Base-by-base conservation (phyloP, 305 asterid genomes). In the Coffea humblotiana region DNA sequence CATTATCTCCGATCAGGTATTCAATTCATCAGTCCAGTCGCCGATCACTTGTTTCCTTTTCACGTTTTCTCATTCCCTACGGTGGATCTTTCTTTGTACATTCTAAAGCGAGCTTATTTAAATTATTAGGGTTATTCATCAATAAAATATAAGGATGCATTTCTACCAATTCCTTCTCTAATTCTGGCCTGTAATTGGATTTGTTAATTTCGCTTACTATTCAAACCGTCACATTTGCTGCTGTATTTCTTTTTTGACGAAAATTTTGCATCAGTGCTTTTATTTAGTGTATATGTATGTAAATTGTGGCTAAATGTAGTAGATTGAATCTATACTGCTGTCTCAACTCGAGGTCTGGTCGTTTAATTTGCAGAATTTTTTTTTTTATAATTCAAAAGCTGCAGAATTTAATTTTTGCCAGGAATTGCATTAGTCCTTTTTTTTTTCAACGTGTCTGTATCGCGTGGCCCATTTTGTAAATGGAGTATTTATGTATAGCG, bases 1-100 rank as follows among this genome's bases (percentile, higher is more conserved):
- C 16, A 60, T n/a, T 15, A 63, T 74, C 79, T 67, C 79, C 79
- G 83, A 80, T 75, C 76, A 74, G 83, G 83, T 75, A 74, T 2
- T 49, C 16, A 65, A 71, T 63, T 32, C 51, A 72, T 72, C 58
- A 35, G 47, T 7, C 19, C 74, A 37, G 32, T 51, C 60, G 37
- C 60, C 74, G 78, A 79, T 79, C 49, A 79, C 56, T 60, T 47
- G 35, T 2, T 5, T 63, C 52, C 21, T 37, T 19, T 45, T 45
- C 78, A 35, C 43, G 3, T 40, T 40, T 40, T 40, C 43, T 40
- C 43, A 40, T 40, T 40, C 43, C 43, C 4, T 40, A 3, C 40
- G 74, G 10, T n/a, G 15, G 51, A 47, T 74, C 40, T 16, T 71
- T 73, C 61, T 66, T 65, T 15, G 11, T 52, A 12, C 23, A n/a